Conservation (phyloP, 768 basidiomycete species). For the Tephrocybe rancida region DNA sequence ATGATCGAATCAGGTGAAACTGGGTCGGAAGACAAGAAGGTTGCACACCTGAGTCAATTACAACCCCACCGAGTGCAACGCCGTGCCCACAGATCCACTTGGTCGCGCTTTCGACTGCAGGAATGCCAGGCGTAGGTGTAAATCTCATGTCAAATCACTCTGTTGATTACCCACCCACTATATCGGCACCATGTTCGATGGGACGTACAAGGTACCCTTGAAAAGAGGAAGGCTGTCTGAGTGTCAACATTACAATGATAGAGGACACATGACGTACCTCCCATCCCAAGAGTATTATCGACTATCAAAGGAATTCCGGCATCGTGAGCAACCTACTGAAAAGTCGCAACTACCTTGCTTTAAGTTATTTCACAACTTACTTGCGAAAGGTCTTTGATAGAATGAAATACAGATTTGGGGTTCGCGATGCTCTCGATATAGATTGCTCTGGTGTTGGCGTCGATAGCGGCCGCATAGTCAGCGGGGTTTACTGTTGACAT, state of each 20-base stretch:
- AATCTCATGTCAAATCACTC: neutral
- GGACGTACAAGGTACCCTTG: constrained; percentile 63
- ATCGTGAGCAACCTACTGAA: constrained; percentile 47
- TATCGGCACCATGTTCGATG: constrained; percentile 67
- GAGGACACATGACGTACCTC: constrained; percentile 29
- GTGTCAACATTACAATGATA: neutral
- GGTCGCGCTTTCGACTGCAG: neutral
- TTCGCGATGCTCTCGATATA: constrained; percentile 63
- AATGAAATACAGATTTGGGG: constrained; percentile 50
- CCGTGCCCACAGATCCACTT: constrained; percentile 9
- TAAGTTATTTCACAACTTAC: constrained; percentile 22
- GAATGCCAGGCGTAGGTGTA: neutral
- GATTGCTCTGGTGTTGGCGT: constrained; percentile 56
- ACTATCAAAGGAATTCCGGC: constrained; percentile 42
- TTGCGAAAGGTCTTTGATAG: constrained; percentile 51
- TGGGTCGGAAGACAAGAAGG: too few species aligned
- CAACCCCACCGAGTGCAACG: neutral
- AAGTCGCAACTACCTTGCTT: neutral
- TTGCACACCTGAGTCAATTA: constrained; percentile 1
- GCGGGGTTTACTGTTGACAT: neutral
- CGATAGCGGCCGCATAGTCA: constrained; percentile 39
- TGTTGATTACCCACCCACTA: neutral
- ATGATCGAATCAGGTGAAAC: neutral
- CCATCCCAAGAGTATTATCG: constrained; percentile 32
- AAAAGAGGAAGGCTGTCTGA: neutral